Evolutionary conservation across 192 early-diverging fungal species (phyloP).

Genomic region (Gamsiella multidivaricata): DNA sequence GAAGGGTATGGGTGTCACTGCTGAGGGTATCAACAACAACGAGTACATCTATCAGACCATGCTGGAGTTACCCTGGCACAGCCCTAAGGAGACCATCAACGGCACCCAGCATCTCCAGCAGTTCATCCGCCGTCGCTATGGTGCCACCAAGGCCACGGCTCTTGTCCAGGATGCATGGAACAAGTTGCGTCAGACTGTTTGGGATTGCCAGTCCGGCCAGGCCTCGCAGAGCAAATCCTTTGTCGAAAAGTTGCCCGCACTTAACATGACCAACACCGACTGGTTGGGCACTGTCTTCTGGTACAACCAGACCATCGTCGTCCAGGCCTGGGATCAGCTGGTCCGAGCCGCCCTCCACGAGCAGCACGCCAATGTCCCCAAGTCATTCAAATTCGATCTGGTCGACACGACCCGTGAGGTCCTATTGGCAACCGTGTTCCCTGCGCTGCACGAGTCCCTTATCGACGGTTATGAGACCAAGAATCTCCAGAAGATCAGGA

Average conservation of each 20-base stretch:
- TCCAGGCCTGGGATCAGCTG: constrained; percentile 35
- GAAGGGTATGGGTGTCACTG: constrained; percentile 33
- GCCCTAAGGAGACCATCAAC: constrained; percentile 25
- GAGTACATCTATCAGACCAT: constrained; percentile 31
- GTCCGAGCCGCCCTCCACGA: constrained; percentile 3
- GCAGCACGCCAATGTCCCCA: constrained; percentile 11
- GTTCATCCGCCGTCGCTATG: constrained; percentile 40
- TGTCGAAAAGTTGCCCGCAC: constrained; percentile 34
- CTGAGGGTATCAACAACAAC: constrained; percentile 50
- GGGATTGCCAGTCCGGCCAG: constrained; percentile 9
- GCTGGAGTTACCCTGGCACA: constrained; percentile 24
- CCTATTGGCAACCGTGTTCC: constrained; percentile 26
- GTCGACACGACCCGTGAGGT: constrained; percentile 49
- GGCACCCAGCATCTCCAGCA: constrained; percentile 13
- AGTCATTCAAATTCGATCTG: constrained; percentile 34
- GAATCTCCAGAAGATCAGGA: constrained; percentile 14
- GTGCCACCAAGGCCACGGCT: constrained; percentile 9
- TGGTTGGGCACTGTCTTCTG: constrained; percentile 40
- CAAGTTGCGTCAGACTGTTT: constrained; percentile 33
- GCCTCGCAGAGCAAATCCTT: constrained; percentile 31
- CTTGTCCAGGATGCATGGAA: constrained; percentile 23
- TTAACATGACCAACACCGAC: constrained; percentile 17
- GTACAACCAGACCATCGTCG: constrained; percentile 40
- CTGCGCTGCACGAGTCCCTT: constrained; percentile 12
- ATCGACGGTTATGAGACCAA: constrained; percentile 28